Percentiles rank a stretch among this genome's conserved stretches.
These are phyloP conservation scores for Periconia digitata DNA, from an alignment of 2,329 filamentous ascomycete species.

Conservation along the genomic window DNA sequence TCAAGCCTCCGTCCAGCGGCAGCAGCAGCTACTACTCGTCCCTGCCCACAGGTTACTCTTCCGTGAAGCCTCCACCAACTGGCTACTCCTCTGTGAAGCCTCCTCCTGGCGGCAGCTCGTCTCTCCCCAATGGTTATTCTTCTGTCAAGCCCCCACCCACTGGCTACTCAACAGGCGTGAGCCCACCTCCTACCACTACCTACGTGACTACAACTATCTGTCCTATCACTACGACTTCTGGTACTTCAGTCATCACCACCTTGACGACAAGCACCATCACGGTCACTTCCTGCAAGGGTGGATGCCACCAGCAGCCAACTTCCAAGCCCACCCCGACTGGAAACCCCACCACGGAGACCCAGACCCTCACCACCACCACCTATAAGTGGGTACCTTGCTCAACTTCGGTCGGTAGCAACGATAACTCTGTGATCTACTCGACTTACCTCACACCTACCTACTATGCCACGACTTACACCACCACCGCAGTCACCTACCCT, in stretches of 20 bases:
- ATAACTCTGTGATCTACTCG: constrained; percentile 35
- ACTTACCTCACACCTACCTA: constrained; percentile 44
- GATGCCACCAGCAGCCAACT: constrained; percentile 29
- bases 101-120: constrained; percentile 7
- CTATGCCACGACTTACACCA: constrained; percentile 32
- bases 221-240: constrained; percentile 19
- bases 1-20: not conserved
- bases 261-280: constrained; percentile 42
- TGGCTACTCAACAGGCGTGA: constrained; percentile 13
- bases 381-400: constrained; percentile 43
- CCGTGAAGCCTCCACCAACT: constrained; percentile 2
- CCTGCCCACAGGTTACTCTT: constrained; percentile 1
- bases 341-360: constrained; percentile 17
- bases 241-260: constrained; percentile 20
- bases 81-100: not conserved
- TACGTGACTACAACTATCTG: constrained; percentile 24
- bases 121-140: constrained; percentile 4
- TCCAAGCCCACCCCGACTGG: constrained; percentile 7
- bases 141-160: not conserved
- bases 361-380: constrained; percentile 35
- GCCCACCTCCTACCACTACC: constrained; percentile 18
- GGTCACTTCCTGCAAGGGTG: constrained; percentile 41
- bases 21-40: too few relatives aligned
- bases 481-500: constrained; percentile 20
- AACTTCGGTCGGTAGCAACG: constrained; percentile 37